Percentiles rank a stretch among this genome's conserved stretches.
Evolutionary conservation across 345 rosid species (phyloP).

Genomic region (Hibiscus syriacus): DNA sequence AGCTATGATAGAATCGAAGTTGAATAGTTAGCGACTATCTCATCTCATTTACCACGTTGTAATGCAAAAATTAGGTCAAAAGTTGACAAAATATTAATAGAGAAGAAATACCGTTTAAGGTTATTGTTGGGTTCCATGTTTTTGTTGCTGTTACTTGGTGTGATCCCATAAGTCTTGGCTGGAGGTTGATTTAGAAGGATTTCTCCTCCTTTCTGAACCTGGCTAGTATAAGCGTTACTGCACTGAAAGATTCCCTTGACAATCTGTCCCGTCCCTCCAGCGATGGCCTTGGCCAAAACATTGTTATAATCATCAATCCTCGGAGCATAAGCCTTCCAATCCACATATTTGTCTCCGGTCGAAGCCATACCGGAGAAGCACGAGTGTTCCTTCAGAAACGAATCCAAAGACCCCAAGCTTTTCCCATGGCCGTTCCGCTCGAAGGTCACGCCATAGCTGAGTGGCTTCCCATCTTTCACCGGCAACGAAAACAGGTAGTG

Average conservation of each 20-base stretch:
- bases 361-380: slow-evolving; percentile 53
- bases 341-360: slow-evolving; percentile 23
- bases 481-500: slow-evolving; percentile 81
- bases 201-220: slow-evolving; percentile 83
- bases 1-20: no score
- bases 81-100: neutral
- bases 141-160: slow-evolving; percentile 22
- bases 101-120: slow-evolving; percentile 56
- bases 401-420: slow-evolving; percentile 43
- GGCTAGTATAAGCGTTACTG: slow-evolving; percentile 74
- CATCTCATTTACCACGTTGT: no score
- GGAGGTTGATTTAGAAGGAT: slow-evolving; percentile 46
- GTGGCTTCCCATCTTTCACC: slow-evolving; percentile 61
- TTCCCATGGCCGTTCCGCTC: slow-evolving; percentile 17
- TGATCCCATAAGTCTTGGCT: slow-evolving; percentile 8
- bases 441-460: slow-evolving; percentile 80
- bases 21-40: no score
- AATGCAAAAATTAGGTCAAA: neutral
- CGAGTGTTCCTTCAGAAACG: slow-evolving; percentile 49
- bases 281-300: slow-evolving; percentile 74
- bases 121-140: slow-evolving; percentile 47
- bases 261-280: slow-evolving; percentile 91
- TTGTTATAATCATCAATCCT: slow-evolving; percentile 66
- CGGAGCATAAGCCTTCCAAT: slow-evolving; percentile 87
- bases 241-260: slow-evolving; percentile 72